A percentile compares a stretch with the other conserved stretches of the same genome.
Conservation (phyloP, 306 rosid genomes). For the Ochetophila trinervis region DNA sequence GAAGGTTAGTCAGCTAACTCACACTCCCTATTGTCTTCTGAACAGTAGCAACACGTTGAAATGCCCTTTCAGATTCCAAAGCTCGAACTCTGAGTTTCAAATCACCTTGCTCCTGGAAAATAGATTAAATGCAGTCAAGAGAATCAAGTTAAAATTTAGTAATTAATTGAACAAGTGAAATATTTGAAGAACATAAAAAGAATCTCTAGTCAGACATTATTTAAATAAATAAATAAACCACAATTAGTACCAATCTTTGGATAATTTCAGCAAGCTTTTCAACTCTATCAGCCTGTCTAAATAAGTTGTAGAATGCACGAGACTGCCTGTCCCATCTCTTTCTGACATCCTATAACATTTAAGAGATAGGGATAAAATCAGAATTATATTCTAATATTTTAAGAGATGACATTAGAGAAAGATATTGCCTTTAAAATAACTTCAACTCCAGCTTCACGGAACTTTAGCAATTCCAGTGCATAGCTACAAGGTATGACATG, state of each 20-base stretch:
- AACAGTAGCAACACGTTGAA: conserved; percentile 89
- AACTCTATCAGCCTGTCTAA: conserved; percentile 97
- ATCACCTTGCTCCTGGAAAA: conserved; percentile 95
- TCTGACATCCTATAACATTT: conserved; percentile 60
- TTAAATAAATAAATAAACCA: background rate
- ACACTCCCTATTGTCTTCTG: conserved; percentile 92
- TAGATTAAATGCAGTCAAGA: conserved; percentile 15
- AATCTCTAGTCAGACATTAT: background rate
- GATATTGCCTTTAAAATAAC: conserved; percentile 70
- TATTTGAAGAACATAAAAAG: conserved; percentile 13
- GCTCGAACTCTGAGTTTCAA: conserved; percentile 93
- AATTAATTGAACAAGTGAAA: conserved; percentile 22
- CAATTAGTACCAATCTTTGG: conserved; percentile 59
- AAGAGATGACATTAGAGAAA: conserved; percentile 17
- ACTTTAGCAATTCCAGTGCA: conserved; percentile 87
- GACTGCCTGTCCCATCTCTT: conserved; percentile 91
- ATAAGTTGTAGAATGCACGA: conserved; percentile 85
- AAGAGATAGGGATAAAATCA: conserved; percentile 29
- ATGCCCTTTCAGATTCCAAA: conserved; percentile 96
- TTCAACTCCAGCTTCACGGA: conserved; percentile 98
- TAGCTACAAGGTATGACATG: conserved; percentile 56
- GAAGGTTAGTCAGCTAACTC: conserved; percentile 42
- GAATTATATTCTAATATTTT: conserved; percentile 16
- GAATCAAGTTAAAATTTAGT: conserved; percentile 17
- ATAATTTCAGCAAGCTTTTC: conserved; percentile 87